Conservation (phyloP, 2,329 filamentous ascomycete species). For the Raffaelea arxii region DNA sequence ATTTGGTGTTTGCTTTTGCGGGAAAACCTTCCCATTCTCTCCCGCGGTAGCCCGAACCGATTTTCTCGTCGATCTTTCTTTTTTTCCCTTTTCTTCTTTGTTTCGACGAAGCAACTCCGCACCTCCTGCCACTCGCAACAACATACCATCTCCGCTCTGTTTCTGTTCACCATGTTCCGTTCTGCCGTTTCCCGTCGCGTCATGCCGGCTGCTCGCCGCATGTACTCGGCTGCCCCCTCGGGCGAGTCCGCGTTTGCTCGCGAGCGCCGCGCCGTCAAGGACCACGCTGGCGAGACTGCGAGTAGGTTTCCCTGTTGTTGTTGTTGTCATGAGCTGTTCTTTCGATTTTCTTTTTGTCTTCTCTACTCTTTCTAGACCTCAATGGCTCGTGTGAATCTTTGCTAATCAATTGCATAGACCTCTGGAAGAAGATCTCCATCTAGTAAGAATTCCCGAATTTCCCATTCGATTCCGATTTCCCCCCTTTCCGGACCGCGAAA, state of each 20-base stretch:
- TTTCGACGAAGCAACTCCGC: not conserved
- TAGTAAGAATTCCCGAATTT: no score
- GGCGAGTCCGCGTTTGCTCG: slow-evolving; percentile 86
- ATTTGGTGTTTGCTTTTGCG: slow-evolving; percentile 8
- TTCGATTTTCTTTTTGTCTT: not conserved
- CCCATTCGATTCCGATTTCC: not conserved
- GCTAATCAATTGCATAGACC: slow-evolving; percentile 48
- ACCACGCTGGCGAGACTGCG: slow-evolving; percentile 76
- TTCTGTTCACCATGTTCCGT: slow-evolving; percentile 10
- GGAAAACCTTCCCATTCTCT: slow-evolving; percentile 11
- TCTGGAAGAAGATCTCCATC: slow-evolving; percentile 93
- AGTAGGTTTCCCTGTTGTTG: slow-evolving; percentile 48
- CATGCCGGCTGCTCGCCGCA: slow-evolving; percentile 11
- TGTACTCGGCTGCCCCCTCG: slow-evolving; percentile 10
- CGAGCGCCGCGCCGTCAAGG: slow-evolving; percentile 82
- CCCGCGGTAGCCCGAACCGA: slow-evolving; percentile 7
- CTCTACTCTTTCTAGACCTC: not conserved
- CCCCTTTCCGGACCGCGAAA: not conserved
- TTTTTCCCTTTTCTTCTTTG: not conserved
- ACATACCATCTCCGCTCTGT: not conserved
- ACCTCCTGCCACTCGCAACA: not conserved
- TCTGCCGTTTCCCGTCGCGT: slow-evolving; percentile 10
- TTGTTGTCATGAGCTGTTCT: no score
- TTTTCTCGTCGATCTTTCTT: slow-evolving; percentile 3
- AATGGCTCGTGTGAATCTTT: not conserved